phyloP scores from a whole-genome alignment of 1,284 basidiomycete species.

The Erythrobasidium hasegawianum region DNA sequence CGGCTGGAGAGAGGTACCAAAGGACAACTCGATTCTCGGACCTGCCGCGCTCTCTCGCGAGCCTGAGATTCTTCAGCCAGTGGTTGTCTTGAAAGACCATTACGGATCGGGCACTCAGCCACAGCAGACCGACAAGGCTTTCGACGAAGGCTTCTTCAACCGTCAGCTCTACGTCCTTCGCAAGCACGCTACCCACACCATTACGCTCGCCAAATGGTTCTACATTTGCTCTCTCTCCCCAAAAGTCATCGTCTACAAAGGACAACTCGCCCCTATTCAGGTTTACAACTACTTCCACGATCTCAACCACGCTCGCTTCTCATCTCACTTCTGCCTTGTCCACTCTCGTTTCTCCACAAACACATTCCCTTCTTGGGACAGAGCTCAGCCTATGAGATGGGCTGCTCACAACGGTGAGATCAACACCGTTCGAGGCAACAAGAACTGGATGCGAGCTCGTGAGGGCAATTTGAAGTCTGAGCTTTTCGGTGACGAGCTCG shows the following conservation, averaged over 20 bases:
- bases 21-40: constrained; percentile 91
- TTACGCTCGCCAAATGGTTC: constrained; percentile 90
- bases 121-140: constrained; percentile 60
- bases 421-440: constrained; percentile 94
- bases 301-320: constrained; percentile 75
- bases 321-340: constrained; percentile 93
- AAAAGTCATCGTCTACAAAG: constrained; percentile 98
- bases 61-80: constrained; percentile 92
- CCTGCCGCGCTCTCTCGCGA: constrained; percentile 93
- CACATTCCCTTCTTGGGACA: constrained; percentile 98
- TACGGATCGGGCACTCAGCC: constrained; percentile 71
- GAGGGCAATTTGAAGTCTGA: constrained; percentile 87
- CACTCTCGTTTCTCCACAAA: constrained; percentile 99
- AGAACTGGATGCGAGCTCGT: constrained; percentile 96
- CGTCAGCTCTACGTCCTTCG: constrained; percentile 94
- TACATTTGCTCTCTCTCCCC: constrained; percentile 96
- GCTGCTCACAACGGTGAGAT: constrained; percentile 99
- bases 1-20: constrained; percentile 95
- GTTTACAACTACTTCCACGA: constrained; percentile 60
- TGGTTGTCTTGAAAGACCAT: constrained; percentile 78
- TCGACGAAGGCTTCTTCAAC: constrained; percentile 85
- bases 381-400: constrained; percentile 96
- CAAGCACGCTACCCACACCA: constrained; percentile 93
- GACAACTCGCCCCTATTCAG: constrained; percentile 89
- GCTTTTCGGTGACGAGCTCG: constrained; percentile 83